Evolutionary conservation across 2,329 filamentous ascomycete genomes (phyloP), one percentile per base, ranked within the genome.

Genomic region (Fusarium pseudonygamai): DNA sequence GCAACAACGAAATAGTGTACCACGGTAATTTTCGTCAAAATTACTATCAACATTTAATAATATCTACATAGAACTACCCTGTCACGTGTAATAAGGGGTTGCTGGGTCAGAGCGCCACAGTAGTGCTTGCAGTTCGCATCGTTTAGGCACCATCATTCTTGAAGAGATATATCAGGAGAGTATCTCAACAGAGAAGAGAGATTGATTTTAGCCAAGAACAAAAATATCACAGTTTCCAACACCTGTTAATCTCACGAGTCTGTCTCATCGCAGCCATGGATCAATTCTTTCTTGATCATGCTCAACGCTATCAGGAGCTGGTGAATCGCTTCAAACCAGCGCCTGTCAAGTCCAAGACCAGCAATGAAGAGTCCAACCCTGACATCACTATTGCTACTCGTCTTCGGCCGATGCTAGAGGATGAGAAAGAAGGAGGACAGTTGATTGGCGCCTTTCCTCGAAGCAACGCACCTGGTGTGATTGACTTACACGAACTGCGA

Each of bases 401-500:
- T 3, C 74, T 85, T 37, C 79, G 82, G 4, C 83, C 83, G 0
- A 76, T 83, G 57, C 70, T 82, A 1, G 76, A 80, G 0, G 80
- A 84, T 1, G 83, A 84, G 49, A 46, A 66, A 20, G 60, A 73
- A 9, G 73, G 77, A 1, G 80, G 79, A 12, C 79, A 83, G 26
- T 40, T 74, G 14, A 58, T 69, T 4, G 77, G 78, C 15, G 75
- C 77, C 20, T 74, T 72, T 30, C 68, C 58, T 10, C 49, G 72
- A 20, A 34, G 15, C 13, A 32, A 43, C 20, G 20, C 57, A 5
- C 42, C 56, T 9, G 72, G 72, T 7, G 43, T 62, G 0, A 62
- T 83, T 7, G 82, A 85, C 59, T 59, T 83, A 10, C 83, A 84
- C 50, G 82, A 84, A 69, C 71, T 84, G 13, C 79, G 80, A 24